Evolutionary conservation across 2,329 filamentous ascomycete genomes (phyloP).

Genomic region (Hortaea werneckii): DNA sequence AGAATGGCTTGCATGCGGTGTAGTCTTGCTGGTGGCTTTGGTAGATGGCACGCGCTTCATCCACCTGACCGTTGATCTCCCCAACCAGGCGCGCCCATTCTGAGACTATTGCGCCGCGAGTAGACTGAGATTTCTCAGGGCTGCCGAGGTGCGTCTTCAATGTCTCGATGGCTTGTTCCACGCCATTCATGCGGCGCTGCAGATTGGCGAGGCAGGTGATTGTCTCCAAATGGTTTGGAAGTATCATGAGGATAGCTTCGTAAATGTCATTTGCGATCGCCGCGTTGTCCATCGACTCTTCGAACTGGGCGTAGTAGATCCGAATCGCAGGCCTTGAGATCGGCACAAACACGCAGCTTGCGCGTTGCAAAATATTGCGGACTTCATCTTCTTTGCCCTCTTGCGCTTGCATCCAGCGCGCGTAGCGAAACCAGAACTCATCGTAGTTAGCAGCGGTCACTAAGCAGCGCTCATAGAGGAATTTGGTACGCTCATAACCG

Average conservation of each 20-base stretch:
- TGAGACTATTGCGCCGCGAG: conserved; percentile 77
- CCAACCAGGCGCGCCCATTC: conserved; percentile 82
- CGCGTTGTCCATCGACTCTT: conserved; percentile 69
- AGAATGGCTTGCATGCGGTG: conserved; percentile 76
- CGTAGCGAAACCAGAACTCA: conserved; percentile 97
- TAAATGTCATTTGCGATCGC: conserved; percentile 79
- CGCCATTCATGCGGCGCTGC: conserved; percentile 68
- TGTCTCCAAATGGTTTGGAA: conserved; percentile 78
- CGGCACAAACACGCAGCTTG: conserved; percentile 74
- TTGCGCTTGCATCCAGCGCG: conserved; percentile 82
- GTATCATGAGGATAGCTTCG: conserved; percentile 60
- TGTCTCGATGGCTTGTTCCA: conserved; percentile 74
- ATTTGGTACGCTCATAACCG: conserved; percentile 62
- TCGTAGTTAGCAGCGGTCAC: conserved; percentile 92
- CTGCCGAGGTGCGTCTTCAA: conserved; percentile 74
- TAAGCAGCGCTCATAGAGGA: conserved; percentile 87
- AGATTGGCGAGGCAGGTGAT: conserved; percentile 82
- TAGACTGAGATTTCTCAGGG: conserved; percentile 59
- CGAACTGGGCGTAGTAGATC: conserved; percentile 87
- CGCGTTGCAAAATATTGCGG: conserved; percentile 82
- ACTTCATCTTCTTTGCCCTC: conserved; percentile 77
- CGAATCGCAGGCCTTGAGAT: conserved; percentile 75
- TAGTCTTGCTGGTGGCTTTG: conserved; percentile 75
- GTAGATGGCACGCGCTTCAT: conserved; percentile 77
- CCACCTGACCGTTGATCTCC: conserved; percentile 66